Evolutionary conservation across 768 basidiomycete species (phyloP), one percentile per base, ranked within the genome.

Genomic region (Gautieria morchelliformis): DNA sequence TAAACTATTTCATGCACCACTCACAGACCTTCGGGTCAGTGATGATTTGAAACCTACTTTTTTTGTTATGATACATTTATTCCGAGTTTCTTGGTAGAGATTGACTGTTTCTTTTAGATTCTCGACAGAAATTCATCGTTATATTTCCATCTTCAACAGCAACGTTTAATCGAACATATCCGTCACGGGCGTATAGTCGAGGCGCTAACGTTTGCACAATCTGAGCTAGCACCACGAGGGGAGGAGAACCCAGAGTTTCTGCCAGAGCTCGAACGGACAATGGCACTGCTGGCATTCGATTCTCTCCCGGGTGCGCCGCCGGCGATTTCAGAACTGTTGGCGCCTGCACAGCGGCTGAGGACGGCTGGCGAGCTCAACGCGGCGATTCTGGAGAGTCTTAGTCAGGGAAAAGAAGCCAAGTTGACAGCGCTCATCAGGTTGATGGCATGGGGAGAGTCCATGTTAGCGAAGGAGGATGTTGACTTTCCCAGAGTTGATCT

Each of bases 1-100:
- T 93, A 86, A 75, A 91, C 64, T 66, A 69, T 81, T 86, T 88
- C 91, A 96, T 96, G 94, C 93, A 96, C 94, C 93, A 95, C 92
- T 85, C 93, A 82, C 78, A 96, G 84, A 75, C 84, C 78, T 69
- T 56, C 69, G 74, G 81, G 87, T 82, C 86, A 78, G 74, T 93
- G 93, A 89, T 85, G 93, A 94, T 70, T 64, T 70, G 75, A 76
- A 71, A 79, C 77, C 77, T 83, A 42, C 45, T 47, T 50, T 47
- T 41, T 22, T 27, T 47, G 37, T 49, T 58, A 47, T 44, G 56
- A 45, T 53, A 61, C 35, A 47, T 47, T 33, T 27, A 19, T 39
- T 30, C 42, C n/a, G 14, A 44, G n/a, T n/a, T 10, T 33, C 17
- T 12, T 39, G 37, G 4, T 12, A 42, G 24, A 14, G 45, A 42